Evolutionary conservation across 2,329 filamentous ascomycete species (phyloP).

Genomic region (Alternaria postmessia): DNA sequence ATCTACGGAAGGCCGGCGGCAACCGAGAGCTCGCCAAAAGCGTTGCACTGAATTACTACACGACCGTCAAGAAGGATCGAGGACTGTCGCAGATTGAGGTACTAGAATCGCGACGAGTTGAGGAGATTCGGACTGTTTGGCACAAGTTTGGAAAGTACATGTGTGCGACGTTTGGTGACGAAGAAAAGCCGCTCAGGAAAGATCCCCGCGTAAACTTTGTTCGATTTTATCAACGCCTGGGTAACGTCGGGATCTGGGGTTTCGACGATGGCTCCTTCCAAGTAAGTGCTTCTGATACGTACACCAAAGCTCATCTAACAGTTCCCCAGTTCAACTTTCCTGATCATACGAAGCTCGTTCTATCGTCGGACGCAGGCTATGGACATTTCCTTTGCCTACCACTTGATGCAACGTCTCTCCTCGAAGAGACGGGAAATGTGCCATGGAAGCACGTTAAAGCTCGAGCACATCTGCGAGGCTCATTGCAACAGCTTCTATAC

Average conservation of each 20-base stretch:
- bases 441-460: slow-evolving; percentile 74
- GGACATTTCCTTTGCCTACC: slow-evolving; percentile 81
- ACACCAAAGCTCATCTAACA: slow-evolving; percentile 8
- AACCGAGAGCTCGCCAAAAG: slow-evolving; percentile 56
- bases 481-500: slow-evolving; percentile 76
- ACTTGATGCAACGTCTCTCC: slow-evolving; percentile 71
- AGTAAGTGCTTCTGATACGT: slow-evolving; percentile 55
- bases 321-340: slow-evolving; percentile 81
- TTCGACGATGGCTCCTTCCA: slow-evolving; percentile 82
- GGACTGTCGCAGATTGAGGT: slow-evolving; percentile 72
- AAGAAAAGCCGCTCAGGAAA: slow-evolving; percentile 58
- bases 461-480: slow-evolving; percentile 75
- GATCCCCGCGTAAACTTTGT: slow-evolving; percentile 64
- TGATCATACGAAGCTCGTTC: slow-evolving; percentile 84
- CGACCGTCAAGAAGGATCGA: slow-evolving; percentile 68
- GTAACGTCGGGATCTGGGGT: slow-evolving; percentile 82
- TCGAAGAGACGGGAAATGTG: slow-evolving; percentile 67
- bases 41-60: slow-evolving; percentile 72
- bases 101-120: slow-evolving; percentile 64
- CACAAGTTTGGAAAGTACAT: slow-evolving; percentile 79
- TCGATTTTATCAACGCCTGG: slow-evolving; percentile 82
- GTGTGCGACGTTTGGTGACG: slow-evolving; percentile 55
- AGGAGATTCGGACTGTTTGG: slow-evolving; percentile 65
- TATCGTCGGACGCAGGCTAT: slow-evolving; percentile 77
- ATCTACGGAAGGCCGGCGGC: slow-evolving; percentile 73